Evolutionary conservation across 2,329 filamentous ascomycete genomes (phyloP).

Genomic region (Cladosporium phlei): DNA sequence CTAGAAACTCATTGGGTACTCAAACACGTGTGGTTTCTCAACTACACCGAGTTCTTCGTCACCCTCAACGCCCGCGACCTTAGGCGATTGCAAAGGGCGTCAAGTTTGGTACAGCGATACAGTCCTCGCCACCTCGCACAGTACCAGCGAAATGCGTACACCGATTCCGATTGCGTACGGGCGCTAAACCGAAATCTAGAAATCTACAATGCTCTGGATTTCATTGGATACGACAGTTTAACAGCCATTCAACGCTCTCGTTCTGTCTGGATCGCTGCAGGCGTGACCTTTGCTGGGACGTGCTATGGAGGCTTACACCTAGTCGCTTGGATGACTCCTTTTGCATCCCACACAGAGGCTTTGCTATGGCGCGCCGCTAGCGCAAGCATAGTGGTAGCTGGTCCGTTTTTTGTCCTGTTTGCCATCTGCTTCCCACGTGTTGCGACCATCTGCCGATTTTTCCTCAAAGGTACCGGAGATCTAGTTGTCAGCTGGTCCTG

Average conservation of each 20-base stretch:
- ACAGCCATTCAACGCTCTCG: not conserved
- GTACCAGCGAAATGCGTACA: not conserved
- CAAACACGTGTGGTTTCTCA: no score
- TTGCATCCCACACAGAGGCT: not conserved
- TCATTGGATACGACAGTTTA: not conserved
- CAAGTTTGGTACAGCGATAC: not conserved
- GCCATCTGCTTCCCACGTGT: not conserved
- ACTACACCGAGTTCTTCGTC: no score
- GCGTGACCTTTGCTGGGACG: not conserved
- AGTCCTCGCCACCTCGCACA: not conserved
- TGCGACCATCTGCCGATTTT: not conserved
- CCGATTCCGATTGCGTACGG: not conserved
- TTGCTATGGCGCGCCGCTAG: not conserved
- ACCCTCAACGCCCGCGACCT: no score
- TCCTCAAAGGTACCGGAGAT: not conserved
- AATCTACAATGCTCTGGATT: not conserved
- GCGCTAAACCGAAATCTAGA: no score
- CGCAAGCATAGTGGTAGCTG: not conserved
- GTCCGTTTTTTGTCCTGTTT: not conserved
- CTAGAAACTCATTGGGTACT: no score
- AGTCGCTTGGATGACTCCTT: not conserved
- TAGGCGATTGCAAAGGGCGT: no score
- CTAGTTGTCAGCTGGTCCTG: not conserved
- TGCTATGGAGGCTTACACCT: slow-evolving; percentile 3
- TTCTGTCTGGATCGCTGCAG: not conserved